These are phyloP conservation scores for Ophiosphaerella narmari DNA, from an alignment of 2,329 filamentous ascomycete species.

Conservation along the genomic window DNA sequence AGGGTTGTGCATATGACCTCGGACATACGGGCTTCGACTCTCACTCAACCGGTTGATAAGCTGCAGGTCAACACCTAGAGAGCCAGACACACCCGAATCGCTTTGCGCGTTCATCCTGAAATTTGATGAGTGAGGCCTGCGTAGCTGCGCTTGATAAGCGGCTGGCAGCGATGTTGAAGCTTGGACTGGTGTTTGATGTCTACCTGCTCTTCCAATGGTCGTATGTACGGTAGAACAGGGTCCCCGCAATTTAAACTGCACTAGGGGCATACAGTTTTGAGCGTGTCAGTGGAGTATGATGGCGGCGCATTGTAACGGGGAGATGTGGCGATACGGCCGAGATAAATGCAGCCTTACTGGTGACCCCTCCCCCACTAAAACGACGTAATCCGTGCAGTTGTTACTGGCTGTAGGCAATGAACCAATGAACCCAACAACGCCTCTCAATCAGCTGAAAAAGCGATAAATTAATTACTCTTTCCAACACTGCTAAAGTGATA, in stretches of 20 bases:
- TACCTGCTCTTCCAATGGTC: constrained; percentile 7
- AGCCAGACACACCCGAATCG: constrained; percentile 13
- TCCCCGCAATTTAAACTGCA: constrained; percentile 34
- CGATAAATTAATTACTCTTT: too few species aligned
- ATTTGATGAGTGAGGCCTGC: constrained; percentile 29
- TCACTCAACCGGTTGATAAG: constrained; percentile 63
- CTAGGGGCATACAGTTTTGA: constrained; percentile 31
- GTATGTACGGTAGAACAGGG: constrained; percentile 26
- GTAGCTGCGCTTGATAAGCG: constrained; percentile 24
- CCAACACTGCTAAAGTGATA: too few species aligned
- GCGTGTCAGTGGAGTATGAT: neutral
- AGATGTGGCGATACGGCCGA: neutral
- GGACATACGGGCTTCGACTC: constrained; percentile 71
- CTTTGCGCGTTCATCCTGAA: constrained; percentile 38
- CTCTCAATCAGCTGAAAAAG: too few species aligned
- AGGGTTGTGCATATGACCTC: constrained; percentile 75
- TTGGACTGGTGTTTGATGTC: constrained; percentile 6
- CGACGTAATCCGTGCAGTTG: constrained; percentile 6
- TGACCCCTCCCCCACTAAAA: constrained; percentile 6
- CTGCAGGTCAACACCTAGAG: constrained; percentile 33
- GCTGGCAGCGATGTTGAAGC: constrained; percentile 12
- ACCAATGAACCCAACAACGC: neutral
- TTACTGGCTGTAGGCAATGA: constrained; percentile 2
- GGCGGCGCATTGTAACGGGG: constrained; percentile 4
- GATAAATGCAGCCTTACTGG: constrained; percentile 4